These are phyloP conservation scores for Oenanthe sinensis DNA, from an alignment of 129 eudicot genomes.

Conservation along the genomic window DNA sequence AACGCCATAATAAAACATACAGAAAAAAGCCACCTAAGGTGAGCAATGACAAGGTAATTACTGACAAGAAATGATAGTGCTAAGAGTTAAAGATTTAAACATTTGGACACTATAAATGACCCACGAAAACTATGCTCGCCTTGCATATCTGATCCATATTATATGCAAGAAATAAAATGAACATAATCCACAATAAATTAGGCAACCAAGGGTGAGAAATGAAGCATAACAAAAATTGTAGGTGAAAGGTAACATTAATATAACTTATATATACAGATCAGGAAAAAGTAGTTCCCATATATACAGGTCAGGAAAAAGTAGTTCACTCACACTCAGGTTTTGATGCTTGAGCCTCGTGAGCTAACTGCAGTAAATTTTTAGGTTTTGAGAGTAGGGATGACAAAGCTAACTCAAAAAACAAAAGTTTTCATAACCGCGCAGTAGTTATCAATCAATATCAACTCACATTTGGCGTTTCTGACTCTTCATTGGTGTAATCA, in stretches of 20 bases:
- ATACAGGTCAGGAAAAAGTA: background rate
- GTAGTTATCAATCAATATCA: background rate
- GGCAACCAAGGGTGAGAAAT: background rate
- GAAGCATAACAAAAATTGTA: background rate
- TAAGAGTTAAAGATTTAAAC: background rate
- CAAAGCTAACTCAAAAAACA: background rate
- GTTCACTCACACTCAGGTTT: conserved; percentile 54
- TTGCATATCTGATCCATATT: background rate
- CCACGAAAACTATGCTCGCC: background rate
- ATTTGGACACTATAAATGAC: background rate
- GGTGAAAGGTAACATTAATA: background rate
- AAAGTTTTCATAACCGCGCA: background rate
- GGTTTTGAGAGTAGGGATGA: background rate
- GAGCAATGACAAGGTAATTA: background rate
- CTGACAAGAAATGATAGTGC: background rate
- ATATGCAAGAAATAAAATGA: background rate
- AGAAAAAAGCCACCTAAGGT: background rate
- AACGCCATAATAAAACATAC: background rate
- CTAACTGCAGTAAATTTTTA: conserved; percentile 33
- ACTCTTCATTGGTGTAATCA: conserved; percentile 26
- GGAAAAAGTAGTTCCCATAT: background rate
- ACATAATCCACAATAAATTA: background rate
- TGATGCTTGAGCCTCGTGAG: conserved; percentile 34
- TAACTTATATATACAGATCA: background rate
- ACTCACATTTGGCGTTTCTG: conserved; percentile 38